phyloP scores from a whole-genome alignment of 164 flowering plant genomes.

The Vitis cinerea region DNA sequence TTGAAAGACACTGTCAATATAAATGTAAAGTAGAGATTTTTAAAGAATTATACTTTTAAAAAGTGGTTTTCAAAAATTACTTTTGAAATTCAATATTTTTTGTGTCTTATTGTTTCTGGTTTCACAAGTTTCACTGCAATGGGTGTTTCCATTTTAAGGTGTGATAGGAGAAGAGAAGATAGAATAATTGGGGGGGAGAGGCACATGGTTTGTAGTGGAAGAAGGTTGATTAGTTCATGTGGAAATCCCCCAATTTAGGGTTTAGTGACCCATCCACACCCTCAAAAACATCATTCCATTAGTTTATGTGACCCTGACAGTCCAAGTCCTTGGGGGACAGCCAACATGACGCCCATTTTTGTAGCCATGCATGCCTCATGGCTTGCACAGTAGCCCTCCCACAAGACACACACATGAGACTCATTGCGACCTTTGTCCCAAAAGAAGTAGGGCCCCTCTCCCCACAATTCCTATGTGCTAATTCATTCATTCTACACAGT shows the following conservation, averaged over 20 bases:
- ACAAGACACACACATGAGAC: slow-evolving; percentile 6
- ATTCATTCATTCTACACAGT: background rate
- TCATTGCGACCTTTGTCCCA: background rate
- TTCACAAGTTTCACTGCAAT: too few relatives aligned
- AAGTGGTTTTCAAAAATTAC: too few relatives aligned
- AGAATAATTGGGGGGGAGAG: background rate
- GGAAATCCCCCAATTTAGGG: slow-evolving; percentile 20
- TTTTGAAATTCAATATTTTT: too few relatives aligned
- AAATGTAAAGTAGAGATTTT: too few relatives aligned
- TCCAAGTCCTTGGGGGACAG: slow-evolving; percentile 24
- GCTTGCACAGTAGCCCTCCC: too few relatives aligned
- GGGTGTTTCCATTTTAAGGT: too few relatives aligned
- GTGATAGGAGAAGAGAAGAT: too few relatives aligned
- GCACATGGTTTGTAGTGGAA: slow-evolving; percentile 39
- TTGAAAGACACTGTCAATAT: too few relatives aligned
- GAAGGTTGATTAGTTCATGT: slow-evolving; percentile 34
- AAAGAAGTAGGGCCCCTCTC: background rate
- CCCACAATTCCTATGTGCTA: background rate
- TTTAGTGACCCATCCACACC: slow-evolving; percentile 16
- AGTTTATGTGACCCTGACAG: background rate
- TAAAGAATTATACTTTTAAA: too few relatives aligned
- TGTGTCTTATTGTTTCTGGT: too few relatives aligned
- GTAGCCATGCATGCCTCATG: too few relatives aligned
- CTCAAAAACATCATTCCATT: too few relatives aligned
- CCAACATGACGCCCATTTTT: slow-evolving; percentile 14